These are phyloP conservation scores for Stephanocyclus meneghinianus DNA, from an alignment of 352 stramenopile genomes.

Conservation along the genomic window DNA sequence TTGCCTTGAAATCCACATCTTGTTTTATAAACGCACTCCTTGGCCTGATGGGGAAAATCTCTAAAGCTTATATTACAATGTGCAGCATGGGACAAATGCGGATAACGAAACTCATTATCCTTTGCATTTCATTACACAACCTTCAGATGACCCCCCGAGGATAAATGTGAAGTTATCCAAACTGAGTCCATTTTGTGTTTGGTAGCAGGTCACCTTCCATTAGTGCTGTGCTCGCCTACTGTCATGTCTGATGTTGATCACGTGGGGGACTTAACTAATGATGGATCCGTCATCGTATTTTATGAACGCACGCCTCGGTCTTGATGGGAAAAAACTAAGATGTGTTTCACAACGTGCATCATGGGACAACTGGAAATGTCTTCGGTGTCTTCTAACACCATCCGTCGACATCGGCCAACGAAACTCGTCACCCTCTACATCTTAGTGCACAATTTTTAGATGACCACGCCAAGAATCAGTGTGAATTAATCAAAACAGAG, in stretches of 20 bases:
- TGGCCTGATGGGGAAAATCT: conserved; percentile 78
- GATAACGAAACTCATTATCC: not conserved
- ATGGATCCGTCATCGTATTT: too few species aligned
- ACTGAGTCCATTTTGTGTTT: conserved; percentile 66
- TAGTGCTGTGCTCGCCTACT: conserved; percentile 61
- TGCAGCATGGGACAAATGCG: conserved; percentile 60
- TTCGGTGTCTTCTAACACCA: conserved; percentile 34
- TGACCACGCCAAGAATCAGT: not conserved
- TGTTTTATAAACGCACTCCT: conserved; percentile 72
- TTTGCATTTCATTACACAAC: not conserved
- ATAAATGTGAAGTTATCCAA: conserved; percentile 19
- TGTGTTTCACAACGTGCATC: conserved; percentile 66
- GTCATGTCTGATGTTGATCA: conserved; percentile 57
- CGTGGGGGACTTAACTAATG: conserved; percentile 5
- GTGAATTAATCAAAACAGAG: conserved; percentile 44
- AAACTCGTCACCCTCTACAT: not conserved
- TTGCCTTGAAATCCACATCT: conserved; percentile 43
- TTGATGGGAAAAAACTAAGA: conserved; percentile 82
- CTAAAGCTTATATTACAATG: conserved; percentile 72
- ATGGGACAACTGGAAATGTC: conserved; percentile 57
- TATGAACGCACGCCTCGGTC: conserved; percentile 56
- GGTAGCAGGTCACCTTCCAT: conserved; percentile 69
- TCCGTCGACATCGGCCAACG: not conserved
- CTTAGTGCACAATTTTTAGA: not conserved
- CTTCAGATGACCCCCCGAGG: not conserved